Percentiles rank a stretch among this genome's conserved stretches.
These are phyloP conservation scores for Flaveria linearis DNA, from an alignment of 129 eudicot species.

Conservation along the genomic window DNA sequence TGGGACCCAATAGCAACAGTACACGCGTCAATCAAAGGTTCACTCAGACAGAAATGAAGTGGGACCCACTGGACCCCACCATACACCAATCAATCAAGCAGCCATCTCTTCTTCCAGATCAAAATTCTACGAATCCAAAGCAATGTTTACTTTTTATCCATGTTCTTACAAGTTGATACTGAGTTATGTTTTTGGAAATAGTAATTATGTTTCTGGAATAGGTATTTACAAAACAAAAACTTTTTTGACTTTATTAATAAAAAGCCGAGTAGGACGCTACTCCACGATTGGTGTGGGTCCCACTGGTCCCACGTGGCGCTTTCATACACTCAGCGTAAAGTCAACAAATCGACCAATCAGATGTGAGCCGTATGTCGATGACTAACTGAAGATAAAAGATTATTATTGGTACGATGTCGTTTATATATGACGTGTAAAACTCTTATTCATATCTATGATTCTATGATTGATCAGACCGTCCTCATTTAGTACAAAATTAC, in stretches of 20 bases:
- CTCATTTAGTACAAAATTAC: background rate
- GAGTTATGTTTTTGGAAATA: background rate
- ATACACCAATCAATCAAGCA: conserved; percentile 30
- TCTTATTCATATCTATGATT: background rate
- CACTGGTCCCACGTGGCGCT: conserved; percentile 40
- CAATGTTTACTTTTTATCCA: no score
- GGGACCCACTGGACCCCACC: conserved; percentile 34
- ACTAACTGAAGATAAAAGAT: conserved; percentile 39
- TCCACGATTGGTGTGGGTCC: conserved; percentile 45
- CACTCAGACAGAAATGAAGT: conserved; percentile 26
- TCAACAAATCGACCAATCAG: conserved; percentile 65
- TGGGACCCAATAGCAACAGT: conserved; percentile 34
- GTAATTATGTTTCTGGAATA: background rate
- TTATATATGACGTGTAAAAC: conserved; percentile 44
- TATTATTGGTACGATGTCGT: conserved; percentile 35
- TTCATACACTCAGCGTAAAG: conserved; percentile 31
- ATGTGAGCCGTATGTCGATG: conserved; percentile 51
- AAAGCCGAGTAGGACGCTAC: conserved; percentile 63
- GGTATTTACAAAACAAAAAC: conserved; percentile 26
- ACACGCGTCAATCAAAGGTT: conserved; percentile 56
- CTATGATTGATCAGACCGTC: background rate
- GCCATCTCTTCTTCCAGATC: conserved; percentile 15
- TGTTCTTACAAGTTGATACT: background rate
- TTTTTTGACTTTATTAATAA: conserved; percentile 47
- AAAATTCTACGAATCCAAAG: background rate